Percentiles rank a stretch among this genome's conserved stretches.
These are phyloP conservation scores for Proteromonas lacertae DNA, from an alignment of 352 stramenopile genomes.

Conservation along the genomic window DNA sequence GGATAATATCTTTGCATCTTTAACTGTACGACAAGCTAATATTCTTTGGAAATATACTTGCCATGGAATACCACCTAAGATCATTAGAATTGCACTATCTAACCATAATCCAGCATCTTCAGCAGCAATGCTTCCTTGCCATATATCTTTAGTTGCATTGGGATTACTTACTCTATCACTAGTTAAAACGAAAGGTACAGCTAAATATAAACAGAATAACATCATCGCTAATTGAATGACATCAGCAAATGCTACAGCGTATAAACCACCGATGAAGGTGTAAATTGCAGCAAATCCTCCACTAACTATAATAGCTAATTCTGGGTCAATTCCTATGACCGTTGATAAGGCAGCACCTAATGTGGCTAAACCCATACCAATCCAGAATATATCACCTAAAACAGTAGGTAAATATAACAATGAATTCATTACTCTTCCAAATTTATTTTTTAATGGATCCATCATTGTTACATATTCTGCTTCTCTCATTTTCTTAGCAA, in stretches of 20 bases:
- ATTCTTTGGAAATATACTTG: constrained; percentile 8
- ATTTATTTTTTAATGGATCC: too few species aligned
- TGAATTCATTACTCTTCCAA: too few species aligned
- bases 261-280: constrained; percentile 6
- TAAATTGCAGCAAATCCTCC: constrained; percentile 3
- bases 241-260: constrained; percentile 6
- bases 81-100: constrained; percentile 5
- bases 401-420: constrained; percentile 5
- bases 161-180: too few species aligned
- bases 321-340: constrained; percentile 1
- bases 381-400: constrained; percentile 7
- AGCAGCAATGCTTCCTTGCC: too few species aligned
- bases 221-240: constrained; percentile 6
- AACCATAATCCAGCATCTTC: constrained; percentile 2
- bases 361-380: constrained; percentile 4
- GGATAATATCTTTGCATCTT: constrained; percentile 5
- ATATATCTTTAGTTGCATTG: too few species aligned
- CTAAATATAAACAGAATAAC: constrained; percentile 5
- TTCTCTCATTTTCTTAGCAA: too few species aligned
- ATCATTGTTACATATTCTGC: too few species aligned
- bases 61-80: constrained; percentile 6
- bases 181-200: constrained; percentile 3
- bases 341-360: constrained; percentile 3
- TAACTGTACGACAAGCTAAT: constrained; percentile 3
- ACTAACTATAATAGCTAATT: constrained; percentile 3